Conservation (phyloP, 352 stramenopile species). For the Globisporangium parvum region DNA sequence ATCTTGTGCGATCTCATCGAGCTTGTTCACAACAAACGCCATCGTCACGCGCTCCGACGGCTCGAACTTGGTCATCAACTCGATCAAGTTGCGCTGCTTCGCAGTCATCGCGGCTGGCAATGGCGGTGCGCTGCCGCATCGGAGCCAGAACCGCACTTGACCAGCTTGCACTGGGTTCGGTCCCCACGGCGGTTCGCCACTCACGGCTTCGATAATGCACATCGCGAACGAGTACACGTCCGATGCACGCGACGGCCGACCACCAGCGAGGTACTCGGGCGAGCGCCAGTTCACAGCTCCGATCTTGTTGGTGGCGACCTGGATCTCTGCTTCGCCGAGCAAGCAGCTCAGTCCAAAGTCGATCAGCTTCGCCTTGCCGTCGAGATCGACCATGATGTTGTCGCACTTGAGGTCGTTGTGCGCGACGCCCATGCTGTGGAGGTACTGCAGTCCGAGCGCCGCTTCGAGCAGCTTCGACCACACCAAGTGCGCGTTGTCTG, state of each 20-base stretch:
- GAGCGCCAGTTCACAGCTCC: neutral
- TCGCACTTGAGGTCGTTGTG: slow-evolving; percentile 21
- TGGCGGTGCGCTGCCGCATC: neutral
- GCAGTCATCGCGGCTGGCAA: neutral
- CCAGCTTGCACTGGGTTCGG: neutral
- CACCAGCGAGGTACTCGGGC: neutral
- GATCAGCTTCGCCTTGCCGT: neutral
- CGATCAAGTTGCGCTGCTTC: slow-evolving; percentile 6
- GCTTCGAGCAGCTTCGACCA: neutral
- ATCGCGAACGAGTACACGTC: slow-evolving; percentile 3
- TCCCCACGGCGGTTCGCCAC: neutral
- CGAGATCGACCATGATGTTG: slow-evolving; percentile 12
- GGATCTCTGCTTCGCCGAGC: neutral
- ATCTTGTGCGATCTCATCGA: neutral
- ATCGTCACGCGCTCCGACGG: neutral
- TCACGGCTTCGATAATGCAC: neutral
- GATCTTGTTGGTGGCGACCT: neutral
- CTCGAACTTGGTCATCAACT: slow-evolving; percentile 1
- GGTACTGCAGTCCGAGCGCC: neutral
- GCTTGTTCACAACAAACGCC: neutral
- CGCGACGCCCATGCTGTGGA: neutral
- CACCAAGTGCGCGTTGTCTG: neutral
- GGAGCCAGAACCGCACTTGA: neutral
- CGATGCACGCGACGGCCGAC: neutral
- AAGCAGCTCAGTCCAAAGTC: neutral